These are phyloP conservation scores for Multifurca ochricompacta DNA, from an alignment of 768 basidiomycete genomes.

Conservation along the genomic window DNA sequence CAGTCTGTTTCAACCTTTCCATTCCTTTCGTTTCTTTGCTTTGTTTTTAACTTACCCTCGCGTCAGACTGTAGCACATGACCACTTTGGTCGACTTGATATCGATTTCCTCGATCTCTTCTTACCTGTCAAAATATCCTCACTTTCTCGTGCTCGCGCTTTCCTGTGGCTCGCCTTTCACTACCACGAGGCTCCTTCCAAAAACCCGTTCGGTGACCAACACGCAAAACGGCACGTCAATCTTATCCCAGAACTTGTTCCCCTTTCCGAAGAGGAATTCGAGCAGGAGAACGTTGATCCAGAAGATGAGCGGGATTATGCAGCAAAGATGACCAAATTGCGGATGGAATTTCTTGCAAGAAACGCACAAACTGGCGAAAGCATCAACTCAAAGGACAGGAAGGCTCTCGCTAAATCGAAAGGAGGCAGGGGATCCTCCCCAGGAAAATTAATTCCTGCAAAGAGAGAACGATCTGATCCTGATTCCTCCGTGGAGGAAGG, in stretches of 20 bases:
- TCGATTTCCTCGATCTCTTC: constrained; percentile 39
- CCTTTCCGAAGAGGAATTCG: constrained; percentile 28
- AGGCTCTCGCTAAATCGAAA: constrained; percentile 6
- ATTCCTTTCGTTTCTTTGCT: no score
- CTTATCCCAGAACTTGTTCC: constrained; percentile 25
- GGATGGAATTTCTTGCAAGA: constrained; percentile 32
- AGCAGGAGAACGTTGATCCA: constrained; percentile 39
- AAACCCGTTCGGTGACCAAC: constrained; percentile 35
- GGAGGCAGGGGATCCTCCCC: neutral
- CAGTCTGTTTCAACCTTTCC: constrained; percentile 26
- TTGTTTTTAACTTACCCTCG: neutral
- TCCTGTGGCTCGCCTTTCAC: constrained; percentile 42
- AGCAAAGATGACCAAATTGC: constrained; percentile 32
- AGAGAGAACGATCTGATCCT: constrained; percentile 16
- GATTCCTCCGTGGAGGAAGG: constrained; percentile 13
- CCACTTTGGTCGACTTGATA: constrained; percentile 30
- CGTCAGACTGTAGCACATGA: constrained; percentile 29
- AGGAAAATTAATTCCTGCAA: constrained; percentile 5
- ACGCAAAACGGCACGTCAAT: constrained; percentile 24
- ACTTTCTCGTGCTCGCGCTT: constrained; percentile 35
- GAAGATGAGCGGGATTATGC: constrained; percentile 36
- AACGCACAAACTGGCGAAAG: constrained; percentile 20
- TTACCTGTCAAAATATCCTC: constrained; percentile 34
- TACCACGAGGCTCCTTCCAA: constrained; percentile 34
- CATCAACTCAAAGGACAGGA: constrained; percentile 14